Evolutionary conservation across 2,329 filamentous ascomycete species (phyloP), one percentile per base, ranked within the genome.

Genomic region (Bipolaris gigantea): DNA sequence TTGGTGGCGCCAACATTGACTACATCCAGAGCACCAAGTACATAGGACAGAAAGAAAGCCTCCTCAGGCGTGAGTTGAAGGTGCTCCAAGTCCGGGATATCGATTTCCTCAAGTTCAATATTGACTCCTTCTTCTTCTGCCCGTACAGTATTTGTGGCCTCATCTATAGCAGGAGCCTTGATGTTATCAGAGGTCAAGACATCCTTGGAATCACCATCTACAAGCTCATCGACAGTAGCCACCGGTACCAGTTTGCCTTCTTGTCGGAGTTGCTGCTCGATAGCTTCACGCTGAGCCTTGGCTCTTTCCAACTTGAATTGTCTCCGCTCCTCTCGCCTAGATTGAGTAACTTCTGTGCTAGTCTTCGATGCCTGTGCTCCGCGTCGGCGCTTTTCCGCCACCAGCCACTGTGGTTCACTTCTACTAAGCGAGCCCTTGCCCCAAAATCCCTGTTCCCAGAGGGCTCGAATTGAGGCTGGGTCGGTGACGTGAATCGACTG

Each of bases 401-500:
- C 89, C 46, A 96, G 75, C 94, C 94, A 99, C 63, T 87, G 94
- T 3, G 93, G 93, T 73, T 99, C 93, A 79, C 92, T 97, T 65
- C 95, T 86, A 77, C 92, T 97, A 54, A 97, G 79, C 64, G 81
- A 93, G 40, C 94, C 94, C 75, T 97, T 97, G 43, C 95, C 95
- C 75, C 93, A 99, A 76, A 99, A 99, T 5, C 94, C 94, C 77
- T 95, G 90, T 75, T 96, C 90, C 94, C 95, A 99, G 21, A 99
- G 76, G 1, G 88, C 90, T 50, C 89, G 83, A 58, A 95, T 87
- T 3, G 90, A 87, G 50, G 81, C 80, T 23, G 85, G 80, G 72
- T 97, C 88, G 16, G 85, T 90, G 52, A 99, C 82, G 70, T 96
- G 90, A 15, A 99, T 83, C 0, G 92, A 94, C 27, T 87, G 85